A percentile compares a stretch with the other conserved stretches of the same genome.
These are phyloP conservation scores for Fusarium longipes DNA, from an alignment of 2,329 filamentous ascomycete species.

Conservation along the genomic window DNA sequence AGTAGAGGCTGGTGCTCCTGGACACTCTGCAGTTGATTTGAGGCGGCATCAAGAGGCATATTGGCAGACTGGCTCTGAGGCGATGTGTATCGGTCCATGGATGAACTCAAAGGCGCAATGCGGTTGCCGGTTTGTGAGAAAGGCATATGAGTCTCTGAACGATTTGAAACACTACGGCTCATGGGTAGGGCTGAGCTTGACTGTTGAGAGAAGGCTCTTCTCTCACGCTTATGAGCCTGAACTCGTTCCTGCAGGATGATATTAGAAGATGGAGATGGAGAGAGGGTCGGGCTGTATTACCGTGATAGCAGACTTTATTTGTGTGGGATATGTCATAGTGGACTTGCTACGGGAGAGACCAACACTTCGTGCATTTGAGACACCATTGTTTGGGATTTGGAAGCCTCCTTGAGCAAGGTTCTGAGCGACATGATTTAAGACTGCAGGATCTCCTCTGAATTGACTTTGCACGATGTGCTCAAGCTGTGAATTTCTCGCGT, in stretches of 20 bases:
- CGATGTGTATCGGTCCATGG: conserved; percentile 48
- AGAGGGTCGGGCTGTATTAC: conserved; percentile 32
- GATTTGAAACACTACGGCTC: conserved; percentile 58
- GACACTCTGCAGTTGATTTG: conserved; percentile 51
- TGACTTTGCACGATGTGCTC: conserved; percentile 41
- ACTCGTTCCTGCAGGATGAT: conserved; percentile 29
- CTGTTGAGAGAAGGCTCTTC: conserved; percentile 47
- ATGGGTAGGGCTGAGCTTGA: conserved; percentile 53
- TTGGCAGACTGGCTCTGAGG: conserved; percentile 49
- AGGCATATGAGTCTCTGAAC: conserved; percentile 54
- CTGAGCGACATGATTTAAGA: conserved; percentile 32
- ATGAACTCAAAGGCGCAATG: conserved; percentile 48
- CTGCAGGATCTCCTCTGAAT: conserved; percentile 34
- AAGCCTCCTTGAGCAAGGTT: conserved; percentile 31
- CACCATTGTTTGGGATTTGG: conserved; percentile 36
- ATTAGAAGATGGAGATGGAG: conserved; percentile 27
- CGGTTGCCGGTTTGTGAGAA: conserved; percentile 52
- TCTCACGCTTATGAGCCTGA: conserved; percentile 38
- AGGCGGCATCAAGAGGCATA: conserved; percentile 37
- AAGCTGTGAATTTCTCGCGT: conserved; percentile 40
- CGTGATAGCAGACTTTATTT: conserved; percentile 37
- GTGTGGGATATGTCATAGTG: conserved; percentile 45
- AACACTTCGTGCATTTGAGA: conserved; percentile 37
- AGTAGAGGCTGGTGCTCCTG: conserved; percentile 50
- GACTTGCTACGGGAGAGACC: conserved; percentile 46